Percentiles rank a stretch among this genome's conserved stretches.
These are phyloP conservation scores for Ogataea pignaliae DNA, from an alignment of 805 yeast species.

Conservation along the genomic window DNA sequence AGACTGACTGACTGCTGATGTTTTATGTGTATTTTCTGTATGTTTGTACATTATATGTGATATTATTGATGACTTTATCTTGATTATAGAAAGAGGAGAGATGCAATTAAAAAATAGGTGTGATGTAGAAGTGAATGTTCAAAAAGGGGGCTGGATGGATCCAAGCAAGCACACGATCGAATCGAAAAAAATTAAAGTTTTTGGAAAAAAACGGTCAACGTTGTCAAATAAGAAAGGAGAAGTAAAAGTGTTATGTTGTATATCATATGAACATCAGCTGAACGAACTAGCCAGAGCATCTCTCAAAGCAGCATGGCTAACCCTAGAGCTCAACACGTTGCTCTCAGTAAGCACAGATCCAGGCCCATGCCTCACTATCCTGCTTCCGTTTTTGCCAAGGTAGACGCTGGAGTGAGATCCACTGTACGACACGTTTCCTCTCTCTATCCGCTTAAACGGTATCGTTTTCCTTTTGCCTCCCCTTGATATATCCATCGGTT, in stretches of 20 bases:
- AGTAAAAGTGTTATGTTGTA: not conserved
- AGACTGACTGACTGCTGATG: too few relatives aligned
- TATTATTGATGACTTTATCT: too few relatives aligned
- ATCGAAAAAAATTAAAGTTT: not conserved
- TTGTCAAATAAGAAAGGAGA: not conserved
- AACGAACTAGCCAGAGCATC: constrained; percentile 38
- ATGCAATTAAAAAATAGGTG: too few relatives aligned
- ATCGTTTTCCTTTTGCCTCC: not conserved
- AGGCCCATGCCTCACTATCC: constrained; percentile 40
- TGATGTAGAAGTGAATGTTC: too few relatives aligned
- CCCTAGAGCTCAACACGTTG: constrained; percentile 34
- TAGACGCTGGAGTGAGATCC: constrained; percentile 39
- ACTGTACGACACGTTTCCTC: constrained; percentile 14
- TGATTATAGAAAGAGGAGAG: too few relatives aligned
- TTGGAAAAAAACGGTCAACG: not conserved
- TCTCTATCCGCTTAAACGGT: not conserved
- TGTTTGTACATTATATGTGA: too few relatives aligned
- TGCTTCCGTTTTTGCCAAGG: constrained; percentile 39
- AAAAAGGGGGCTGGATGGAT: not conserved
- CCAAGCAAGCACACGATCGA: not conserved
- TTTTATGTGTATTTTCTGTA: not conserved
- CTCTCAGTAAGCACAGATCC: constrained; percentile 32
- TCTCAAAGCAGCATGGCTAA: constrained; percentile 43
- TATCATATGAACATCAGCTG: constrained; percentile 1
- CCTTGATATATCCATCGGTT: too few relatives aligned